These are phyloP conservation scores for Aspergillus uvarum DNA, from an alignment of 2,329 filamentous ascomycete species.

Conservation along the genomic window DNA sequence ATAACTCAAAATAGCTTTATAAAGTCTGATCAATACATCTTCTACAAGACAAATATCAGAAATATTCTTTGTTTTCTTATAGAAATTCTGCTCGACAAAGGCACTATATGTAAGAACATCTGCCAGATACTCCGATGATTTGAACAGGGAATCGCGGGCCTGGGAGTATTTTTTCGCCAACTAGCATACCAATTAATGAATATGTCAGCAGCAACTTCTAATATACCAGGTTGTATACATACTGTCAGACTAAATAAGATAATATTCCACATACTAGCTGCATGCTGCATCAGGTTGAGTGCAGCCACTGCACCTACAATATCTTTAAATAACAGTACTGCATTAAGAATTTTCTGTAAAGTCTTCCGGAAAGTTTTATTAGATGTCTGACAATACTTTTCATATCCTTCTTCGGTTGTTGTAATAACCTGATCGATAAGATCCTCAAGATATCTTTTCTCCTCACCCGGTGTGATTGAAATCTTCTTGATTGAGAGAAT, in stretches of 20 bases:
- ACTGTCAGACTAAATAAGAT: conserved; percentile 21
- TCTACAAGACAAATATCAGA: not conserved
- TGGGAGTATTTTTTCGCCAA: conserved; percentile 16
- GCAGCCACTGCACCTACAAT: conserved; percentile 10
- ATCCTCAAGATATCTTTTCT: conserved; percentile 1
- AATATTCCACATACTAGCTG: conserved; percentile 19
- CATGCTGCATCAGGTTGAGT: conserved; percentile 16
- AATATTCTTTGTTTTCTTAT: not conserved
- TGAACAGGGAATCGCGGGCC: conserved; percentile 13
- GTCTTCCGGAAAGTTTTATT: not conserved
- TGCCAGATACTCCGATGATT: conserved; percentile 18
- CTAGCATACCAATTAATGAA: not conserved
- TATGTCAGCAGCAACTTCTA: not conserved
- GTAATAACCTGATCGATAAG: conserved; percentile 12
- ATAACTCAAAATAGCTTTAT: conserved; percentile 21
- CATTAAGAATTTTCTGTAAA: conserved; percentile 14
- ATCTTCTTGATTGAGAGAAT: conserved; percentile 5
- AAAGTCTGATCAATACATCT: conserved; percentile 13
- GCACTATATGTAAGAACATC: conserved; percentile 12
- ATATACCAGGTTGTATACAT: not conserved
- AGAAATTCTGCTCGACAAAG: conserved; percentile 17
- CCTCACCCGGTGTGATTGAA: not conserved
- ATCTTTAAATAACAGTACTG: conserved; percentile 17
- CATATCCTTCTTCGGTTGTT: conserved; percentile 14
- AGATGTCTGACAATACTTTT: conserved; percentile 12